Percentiles rank a stretch among this genome's conserved stretches.
phyloP scores from a whole-genome alignment of 495 filamentous ascomycete genomes.

The Neurospora terricola region DNA sequence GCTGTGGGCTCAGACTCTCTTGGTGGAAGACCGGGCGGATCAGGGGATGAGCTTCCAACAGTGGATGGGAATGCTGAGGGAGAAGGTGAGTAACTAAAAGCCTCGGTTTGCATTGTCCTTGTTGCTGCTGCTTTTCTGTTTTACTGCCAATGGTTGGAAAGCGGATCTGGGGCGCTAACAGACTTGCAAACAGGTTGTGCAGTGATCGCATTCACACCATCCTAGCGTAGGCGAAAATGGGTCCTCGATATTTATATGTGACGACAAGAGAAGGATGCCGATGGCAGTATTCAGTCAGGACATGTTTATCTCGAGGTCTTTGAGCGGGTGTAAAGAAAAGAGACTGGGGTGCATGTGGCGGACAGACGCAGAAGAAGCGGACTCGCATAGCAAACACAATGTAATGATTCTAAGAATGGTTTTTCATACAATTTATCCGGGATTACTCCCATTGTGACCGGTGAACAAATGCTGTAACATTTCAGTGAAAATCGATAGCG shows the following conservation, averaged over 20 bases:
- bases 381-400: neutral
- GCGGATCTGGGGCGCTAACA: neutral
- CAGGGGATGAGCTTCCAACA: constrained; percentile 84
- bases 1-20: constrained; percentile 90
- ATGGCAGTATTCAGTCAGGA: neutral
- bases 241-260: neutral
- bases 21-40: constrained; percentile 92
- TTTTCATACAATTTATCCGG: neutral
- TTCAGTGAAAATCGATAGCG: neutral
- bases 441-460: neutral
- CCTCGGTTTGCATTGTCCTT: neutral
- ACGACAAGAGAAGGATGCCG: neutral
- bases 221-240: neutral
- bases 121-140: neutral
- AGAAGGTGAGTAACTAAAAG: constrained; percentile 70
- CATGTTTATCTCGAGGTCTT: neutral
- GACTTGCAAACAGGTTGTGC: neutral
- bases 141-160: neutral
- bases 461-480: neutral
- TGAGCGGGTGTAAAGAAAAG: neutral
- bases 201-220: neutral
- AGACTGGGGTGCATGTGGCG: neutral
- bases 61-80: constrained; percentile 84
- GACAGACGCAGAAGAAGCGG: neutral
- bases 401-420: neutral